Percentiles rank a stretch among this genome's conserved stretches.
Evolutionary conservation across 305 asterid species (phyloP).

Genomic region (Fraxinus latifolia): DNA sequence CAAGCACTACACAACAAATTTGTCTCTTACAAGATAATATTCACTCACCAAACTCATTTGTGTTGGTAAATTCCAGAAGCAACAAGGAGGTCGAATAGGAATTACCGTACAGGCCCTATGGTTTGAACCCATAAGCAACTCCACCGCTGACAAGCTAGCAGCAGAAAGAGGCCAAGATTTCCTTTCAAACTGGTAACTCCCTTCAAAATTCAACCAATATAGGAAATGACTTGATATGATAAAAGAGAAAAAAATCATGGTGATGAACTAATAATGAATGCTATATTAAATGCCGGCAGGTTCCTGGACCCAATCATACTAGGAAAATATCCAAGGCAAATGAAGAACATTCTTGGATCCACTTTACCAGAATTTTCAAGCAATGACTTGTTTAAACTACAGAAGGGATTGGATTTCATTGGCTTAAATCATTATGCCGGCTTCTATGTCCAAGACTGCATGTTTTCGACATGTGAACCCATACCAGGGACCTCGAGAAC

Average conservation of each 20-base stretch:
- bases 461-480: constrained; percentile 38
- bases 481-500: constrained; percentile 43
- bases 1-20: background rate
- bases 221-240: background rate
- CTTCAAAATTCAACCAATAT: background rate
- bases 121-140: constrained; percentile 54
- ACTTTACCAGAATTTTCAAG: constrained; percentile 40
- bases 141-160: constrained; percentile 54
- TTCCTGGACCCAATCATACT: constrained; percentile 53
- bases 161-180: constrained; percentile 63
- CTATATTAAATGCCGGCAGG: constrained; percentile 29
- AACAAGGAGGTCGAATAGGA: constrained; percentile 54
- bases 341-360: constrained; percentile 40
- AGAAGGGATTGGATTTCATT: constrained; percentile 44
- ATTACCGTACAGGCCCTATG: constrained; percentile 45
- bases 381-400: constrained; percentile 26
- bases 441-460: constrained; percentile 57
- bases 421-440: constrained; percentile 63
- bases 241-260: background rate
- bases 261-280: background rate
- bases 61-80: constrained; percentile 22
- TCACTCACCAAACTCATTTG: background rate
- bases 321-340: constrained; percentile 59
- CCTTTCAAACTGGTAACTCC: constrained; percentile 42
- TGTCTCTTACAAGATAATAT: background rate